Evolutionary conservation across 2,329 filamentous ascomycete genomes (phyloP).

Genomic region (Epichloe elymi): DNA sequence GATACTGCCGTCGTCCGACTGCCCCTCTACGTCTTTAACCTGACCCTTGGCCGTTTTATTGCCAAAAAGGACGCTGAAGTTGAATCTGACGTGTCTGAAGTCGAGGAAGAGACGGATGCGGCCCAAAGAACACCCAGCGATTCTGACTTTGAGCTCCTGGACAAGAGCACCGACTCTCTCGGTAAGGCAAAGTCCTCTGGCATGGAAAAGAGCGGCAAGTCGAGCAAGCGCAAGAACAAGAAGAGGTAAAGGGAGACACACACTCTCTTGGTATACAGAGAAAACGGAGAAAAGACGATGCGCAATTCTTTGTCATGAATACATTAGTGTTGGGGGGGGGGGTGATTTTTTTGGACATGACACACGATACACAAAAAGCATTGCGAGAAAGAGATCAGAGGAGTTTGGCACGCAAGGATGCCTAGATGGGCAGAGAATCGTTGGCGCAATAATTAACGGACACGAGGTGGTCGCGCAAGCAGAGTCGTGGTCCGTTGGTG

Average conservation of each 20-base stretch:
- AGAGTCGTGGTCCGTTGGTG: background rate
- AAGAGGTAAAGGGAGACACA: constrained; percentile 1
- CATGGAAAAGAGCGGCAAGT: constrained; percentile 23
- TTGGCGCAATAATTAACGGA: background rate
- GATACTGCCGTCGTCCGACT: constrained; percentile 76
- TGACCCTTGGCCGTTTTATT: constrained; percentile 39
- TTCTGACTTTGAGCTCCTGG: constrained; percentile 50
- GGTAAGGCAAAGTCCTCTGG: constrained; percentile 37
- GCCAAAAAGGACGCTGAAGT: constrained; percentile 22
- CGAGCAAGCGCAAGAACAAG: constrained; percentile 7
- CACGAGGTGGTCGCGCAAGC: background rate
- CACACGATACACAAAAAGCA: background rate
- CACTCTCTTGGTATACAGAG: background rate
- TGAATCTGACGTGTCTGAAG: constrained; percentile 25
- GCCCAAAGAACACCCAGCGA: constrained; percentile 41
- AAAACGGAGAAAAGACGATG: background rate
- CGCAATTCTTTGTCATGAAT: background rate
- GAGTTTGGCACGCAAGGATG: background rate
- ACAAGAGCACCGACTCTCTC: constrained; percentile 45
- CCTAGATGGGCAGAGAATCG: background rate
- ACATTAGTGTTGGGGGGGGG: background rate
- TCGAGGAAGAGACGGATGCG: constrained; percentile 34
- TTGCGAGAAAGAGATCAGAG: background rate
- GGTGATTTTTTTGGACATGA: constrained; percentile 1
- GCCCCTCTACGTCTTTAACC: constrained; percentile 58